Base-by-base conservation (phyloP, 2,329 filamentous ascomycete species). In the Aspergillus caelatus region DNA sequence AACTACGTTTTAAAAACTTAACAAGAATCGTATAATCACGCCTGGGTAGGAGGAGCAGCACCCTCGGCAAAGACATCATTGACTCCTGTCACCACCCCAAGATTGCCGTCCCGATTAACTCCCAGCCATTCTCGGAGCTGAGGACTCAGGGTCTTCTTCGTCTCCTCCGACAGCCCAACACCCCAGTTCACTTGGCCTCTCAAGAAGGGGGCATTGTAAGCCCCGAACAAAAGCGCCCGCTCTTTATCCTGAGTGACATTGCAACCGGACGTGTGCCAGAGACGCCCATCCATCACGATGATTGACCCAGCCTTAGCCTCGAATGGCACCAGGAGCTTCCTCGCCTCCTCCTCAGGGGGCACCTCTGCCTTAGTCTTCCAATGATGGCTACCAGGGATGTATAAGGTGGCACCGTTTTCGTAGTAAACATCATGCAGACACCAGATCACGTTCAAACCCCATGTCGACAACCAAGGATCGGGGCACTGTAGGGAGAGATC, bases 221-320 rank as follows among this genome's bases (percentile, higher is more conserved):
- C 32, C 7, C 34, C 58, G 19, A 60, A 60, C 4, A 60, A 50
- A 14, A 60, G 58, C 11, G 58, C 58, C 14, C 58, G 58, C 5
- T 60, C 48, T 36, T 60, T 54, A 50, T 60, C 48, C 45, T 50
- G 32, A 16, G 58, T 60, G 16, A 19, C 32, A 28, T 60, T 60
- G 34, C 34, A 28, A 28, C 58, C 58, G 1, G 46, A 53, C 4
- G 58, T 60, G 21, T 60, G 58, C 58, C 58, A 60, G 32, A 60
- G 14, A 4, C 46, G 46, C 14, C 58, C 58, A 11, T 60, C 58
- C 46, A 60, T 53, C 14, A 60, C 58, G n/a, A 60, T 54, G 19
- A 60, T 54, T 2, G 32, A 41, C 4, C 58, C 58, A 34, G 58
- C 58, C 34, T 60, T 54, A 9, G 58, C 58, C 58, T 60, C 58